Evolutionary conservation across 2,329 filamentous ascomycete genomes (phyloP).

Genomic region (Microsporum audouinii): DNA sequence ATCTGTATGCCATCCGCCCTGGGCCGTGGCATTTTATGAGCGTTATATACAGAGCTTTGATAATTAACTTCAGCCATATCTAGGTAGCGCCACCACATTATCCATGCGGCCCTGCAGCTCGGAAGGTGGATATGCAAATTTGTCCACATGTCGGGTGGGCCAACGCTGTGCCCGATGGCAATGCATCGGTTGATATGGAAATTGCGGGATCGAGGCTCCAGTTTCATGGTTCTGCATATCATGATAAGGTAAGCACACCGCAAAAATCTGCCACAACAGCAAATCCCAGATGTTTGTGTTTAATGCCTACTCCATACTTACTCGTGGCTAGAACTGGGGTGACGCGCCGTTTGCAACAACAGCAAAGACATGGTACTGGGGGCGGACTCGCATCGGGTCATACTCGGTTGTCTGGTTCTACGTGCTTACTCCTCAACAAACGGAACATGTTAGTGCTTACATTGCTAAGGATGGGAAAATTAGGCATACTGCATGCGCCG

Average conservation of each 20-base stretch:
- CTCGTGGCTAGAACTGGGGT: conserved; percentile 32
- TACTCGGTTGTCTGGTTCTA: conserved; percentile 39
- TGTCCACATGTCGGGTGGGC: conserved; percentile 31
- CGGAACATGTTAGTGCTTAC: conserved; percentile 1
- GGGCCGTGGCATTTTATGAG: not conserved
- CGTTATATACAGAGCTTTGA: not conserved
- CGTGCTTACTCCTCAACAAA: conserved; percentile 14
- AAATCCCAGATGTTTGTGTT: not conserved
- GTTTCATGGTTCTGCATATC: conserved; percentile 34
- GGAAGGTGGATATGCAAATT: conserved; percentile 15
- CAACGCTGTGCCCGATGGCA: conserved; percentile 28
- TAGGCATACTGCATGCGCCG: not conserved
- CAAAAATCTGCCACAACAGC: not conserved
- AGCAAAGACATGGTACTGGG: conserved; percentile 34
- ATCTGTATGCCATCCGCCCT: conserved; percentile 1
- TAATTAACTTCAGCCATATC: not conserved
- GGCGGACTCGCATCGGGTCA: conserved; percentile 33
- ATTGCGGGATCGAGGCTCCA: conserved; percentile 22
- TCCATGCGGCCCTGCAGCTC: conserved; percentile 4
- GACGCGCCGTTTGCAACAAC: conserved; percentile 25
- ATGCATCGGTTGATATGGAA: conserved; percentile 21
- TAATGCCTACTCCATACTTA: not conserved
- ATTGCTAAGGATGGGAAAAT: not conserved
- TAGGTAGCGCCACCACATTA: conserved; percentile 5
- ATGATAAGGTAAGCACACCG: conserved; percentile 32